Base-by-base conservation (phyloP, 2,329 filamentous ascomycete species). In the Xylaria sp. region DNA sequence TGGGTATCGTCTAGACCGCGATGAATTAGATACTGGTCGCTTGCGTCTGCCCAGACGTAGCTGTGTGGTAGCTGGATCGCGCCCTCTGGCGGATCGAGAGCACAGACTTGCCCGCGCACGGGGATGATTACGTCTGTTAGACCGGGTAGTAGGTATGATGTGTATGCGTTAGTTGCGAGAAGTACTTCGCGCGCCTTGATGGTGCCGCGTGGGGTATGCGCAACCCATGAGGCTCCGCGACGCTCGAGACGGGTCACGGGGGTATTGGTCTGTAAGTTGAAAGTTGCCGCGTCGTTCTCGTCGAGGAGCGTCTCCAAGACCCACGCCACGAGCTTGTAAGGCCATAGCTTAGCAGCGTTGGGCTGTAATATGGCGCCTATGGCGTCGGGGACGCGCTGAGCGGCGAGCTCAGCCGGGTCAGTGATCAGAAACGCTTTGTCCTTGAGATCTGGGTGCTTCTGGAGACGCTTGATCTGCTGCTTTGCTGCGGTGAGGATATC, bases 151-250 rank as follows among this genome's bases (percentile, higher is more conserved):
- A 97, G 81, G 63, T 88, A 83, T 1, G 91, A 92, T 0, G 92
- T 94, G 75, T 96, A 96, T 3, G 82, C 94, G 72, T 97, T 97
- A 0, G 90, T 94, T 4, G 92, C 90, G 15, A 96, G 83, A 17
- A 97, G 82, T 19, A 96, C 85, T 35, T 85, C 82, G 12, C 79
- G 78, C 1, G 92, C 82, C 0, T 74, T 74, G 58, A 96, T 83
- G 43, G 77, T 79, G n/a, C 92, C 93, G 21, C 92, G 86, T 0
- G 82, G 76, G 0, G 92, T 96, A 49, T 87, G 79, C 0, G 92
- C 78, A 0, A 82, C 80, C 87, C 90, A 94, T 2, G 72, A 72
- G 9, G 70, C 66, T 19, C 52, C 58, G 28, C 53, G 54, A 60
- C 58, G 43, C 59, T 67, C 66, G 31, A 89, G 71, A 11, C 75